These are phyloP conservation scores for Aspergillus ellipticus DNA, from an alignment of 495 filamentous ascomycete species.

Conservation along the genomic window DNA sequence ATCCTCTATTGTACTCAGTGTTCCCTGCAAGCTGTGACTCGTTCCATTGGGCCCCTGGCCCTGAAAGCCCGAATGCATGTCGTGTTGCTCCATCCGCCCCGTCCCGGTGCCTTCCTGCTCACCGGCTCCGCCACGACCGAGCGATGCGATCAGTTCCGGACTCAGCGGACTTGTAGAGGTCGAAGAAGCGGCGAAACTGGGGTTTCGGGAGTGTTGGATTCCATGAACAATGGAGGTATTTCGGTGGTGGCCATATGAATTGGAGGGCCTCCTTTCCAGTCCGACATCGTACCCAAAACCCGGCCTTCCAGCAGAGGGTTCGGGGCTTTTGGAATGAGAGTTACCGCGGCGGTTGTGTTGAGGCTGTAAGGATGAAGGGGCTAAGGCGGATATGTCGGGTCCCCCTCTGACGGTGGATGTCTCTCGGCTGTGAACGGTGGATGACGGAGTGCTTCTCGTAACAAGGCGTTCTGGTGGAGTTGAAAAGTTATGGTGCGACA, in stretches of 20 bases:
- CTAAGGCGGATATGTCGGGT: slow-evolving; percentile 36
- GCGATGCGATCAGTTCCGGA: slow-evolving; percentile 76
- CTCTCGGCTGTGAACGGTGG: slow-evolving; percentile 48
- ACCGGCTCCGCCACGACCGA: slow-evolving; percentile 35
- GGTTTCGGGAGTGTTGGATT: slow-evolving; percentile 88
- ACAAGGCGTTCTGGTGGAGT: slow-evolving; percentile 41
- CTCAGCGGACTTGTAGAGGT: slow-evolving; percentile 74
- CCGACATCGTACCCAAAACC: slow-evolving; percentile 46
- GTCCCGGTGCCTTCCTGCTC: slow-evolving; percentile 22
- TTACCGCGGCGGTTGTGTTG: slow-evolving; percentile 40
- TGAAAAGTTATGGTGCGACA: slow-evolving; percentile 41
- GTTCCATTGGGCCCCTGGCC: slow-evolving; percentile 21
- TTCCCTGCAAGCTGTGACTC: slow-evolving; percentile 24
- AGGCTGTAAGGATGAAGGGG: slow-evolving; percentile 41
- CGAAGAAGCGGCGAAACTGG: slow-evolving; percentile 61
- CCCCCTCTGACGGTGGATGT: slow-evolving; percentile 43
- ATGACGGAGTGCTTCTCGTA: slow-evolving; percentile 45
- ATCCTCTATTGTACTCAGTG: slow-evolving; percentile 42
- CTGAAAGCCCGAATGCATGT: slow-evolving; percentile 25
- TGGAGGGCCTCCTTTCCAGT: slow-evolving; percentile 67
- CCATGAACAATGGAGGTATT: slow-evolving; percentile 95
- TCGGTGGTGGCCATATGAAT: slow-evolving; percentile 81
- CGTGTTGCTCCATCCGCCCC: slow-evolving; percentile 31
- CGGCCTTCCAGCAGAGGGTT: slow-evolving; percentile 36
- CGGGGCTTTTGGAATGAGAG: slow-evolving; percentile 56